Evolutionary conservation across 108 stramenopile genomes (phyloP).

Genomic region (Hondaea fermentalgiana): DNA sequence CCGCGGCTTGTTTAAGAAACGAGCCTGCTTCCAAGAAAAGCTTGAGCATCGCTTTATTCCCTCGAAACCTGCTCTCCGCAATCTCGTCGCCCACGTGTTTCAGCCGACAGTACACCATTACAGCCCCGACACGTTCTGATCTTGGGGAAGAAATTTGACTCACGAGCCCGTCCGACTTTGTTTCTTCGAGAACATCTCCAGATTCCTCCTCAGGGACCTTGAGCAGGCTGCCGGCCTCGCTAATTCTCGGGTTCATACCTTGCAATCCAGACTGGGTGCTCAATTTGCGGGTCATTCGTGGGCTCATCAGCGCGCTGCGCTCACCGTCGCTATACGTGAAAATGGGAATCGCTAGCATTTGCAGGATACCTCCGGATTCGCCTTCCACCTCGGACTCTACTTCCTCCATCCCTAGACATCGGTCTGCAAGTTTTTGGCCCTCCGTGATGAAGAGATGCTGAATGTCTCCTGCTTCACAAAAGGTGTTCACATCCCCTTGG

Average conservation of each 20-base stretch:
- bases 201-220: neutral
- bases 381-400: no score
- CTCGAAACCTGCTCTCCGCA: neutral
- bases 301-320: neutral
- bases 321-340: no score
- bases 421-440: no score
- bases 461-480: no score
- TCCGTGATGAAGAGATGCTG: no score
- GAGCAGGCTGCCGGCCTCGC: neutral
- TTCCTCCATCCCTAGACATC: no score
- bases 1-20: neutral
- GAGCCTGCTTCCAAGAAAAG: neutral
- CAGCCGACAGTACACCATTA: neutral
- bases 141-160: neutral
- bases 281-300: neutral
- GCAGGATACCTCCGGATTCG: no score
- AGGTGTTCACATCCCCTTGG: neutral
- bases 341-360: no score
- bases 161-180: neutral
- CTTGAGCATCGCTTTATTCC: neutral
- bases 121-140: neutral
- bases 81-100: neutral
- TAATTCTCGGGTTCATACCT: neutral
- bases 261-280: neutral
- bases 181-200: neutral